Base-by-base conservation (phyloP, 176 grass and related monocot genomes). In the Tuctoria greenei region DNA sequence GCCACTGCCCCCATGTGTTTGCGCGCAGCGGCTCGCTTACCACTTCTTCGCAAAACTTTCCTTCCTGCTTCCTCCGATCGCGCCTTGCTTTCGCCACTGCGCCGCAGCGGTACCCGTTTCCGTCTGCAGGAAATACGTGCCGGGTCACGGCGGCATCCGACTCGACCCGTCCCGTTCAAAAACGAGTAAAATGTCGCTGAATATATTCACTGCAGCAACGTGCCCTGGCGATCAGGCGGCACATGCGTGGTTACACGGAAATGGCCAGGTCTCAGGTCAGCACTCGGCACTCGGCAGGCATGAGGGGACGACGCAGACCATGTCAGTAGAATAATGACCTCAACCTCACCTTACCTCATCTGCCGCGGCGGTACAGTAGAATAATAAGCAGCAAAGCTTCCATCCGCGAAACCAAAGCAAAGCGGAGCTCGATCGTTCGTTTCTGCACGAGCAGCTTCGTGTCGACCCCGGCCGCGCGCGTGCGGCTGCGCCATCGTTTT, bases 191-290 rank as follows among this genome's bases (percentile, higher is more conserved):
- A 27, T 37, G 42, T 1, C 10, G 21, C 25, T 42, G n/a, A n/a
- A 58, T 27, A 23, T 23, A 16, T 11, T 7, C 18, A 68, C 63
- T 52, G 7, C 61, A 2, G 17, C 70, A 61, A 54, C 20, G 70
- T 61, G 82, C 58, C 58, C 60, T 37, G 45, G 68, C 0, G 79
- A 84, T 84, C 73, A 70, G 75, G 8, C 2, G 13, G 31, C 77
- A 83, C 88, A 60, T 93, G 79, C 60, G 10, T 9, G 56, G 10
- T 58, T 78, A 76, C 52, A 65, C 42, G 27, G 17, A 67, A 70
- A 51, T 31, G 70, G 46, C 4, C n/a, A 26, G 12, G 41, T 23
- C 16, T 21, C 31, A 46, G 18, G 17, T 6, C 23, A 35, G 44
- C 4, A 2, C 59, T 66, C 61, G 14, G 12, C 43, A 4, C 11